These are phyloP conservation scores for Trichoderma gamsii DNA, from an alignment of 495 filamentous ascomycete species.

Conservation along the genomic window DNA sequence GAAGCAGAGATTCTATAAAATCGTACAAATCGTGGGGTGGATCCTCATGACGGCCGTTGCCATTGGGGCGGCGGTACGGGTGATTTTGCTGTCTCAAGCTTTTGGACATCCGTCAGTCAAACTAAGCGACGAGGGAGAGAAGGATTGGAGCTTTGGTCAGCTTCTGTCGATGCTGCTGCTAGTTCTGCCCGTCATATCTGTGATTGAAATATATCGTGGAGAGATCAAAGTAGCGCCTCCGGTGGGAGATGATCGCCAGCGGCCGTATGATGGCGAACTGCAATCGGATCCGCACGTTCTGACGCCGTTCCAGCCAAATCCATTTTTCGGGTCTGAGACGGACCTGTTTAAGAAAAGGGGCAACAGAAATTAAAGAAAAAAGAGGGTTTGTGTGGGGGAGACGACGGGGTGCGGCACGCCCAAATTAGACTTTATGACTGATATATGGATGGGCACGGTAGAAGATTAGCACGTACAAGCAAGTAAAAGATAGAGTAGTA, in stretches of 20 bases:
- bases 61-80: slow-evolving; percentile 43
- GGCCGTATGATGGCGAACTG: slow-evolving; percentile 23
- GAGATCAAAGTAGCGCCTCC: slow-evolving; percentile 39
- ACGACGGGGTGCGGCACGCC: neutral
- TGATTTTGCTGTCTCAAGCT: slow-evolving; percentile 46
- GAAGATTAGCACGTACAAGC: too few relatives aligned
- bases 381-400: neutral
- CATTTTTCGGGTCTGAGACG: slow-evolving; percentile 29
- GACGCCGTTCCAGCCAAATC: slow-evolving; percentile 33
- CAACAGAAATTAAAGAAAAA: neutral
- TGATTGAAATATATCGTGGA: slow-evolving; percentile 50
- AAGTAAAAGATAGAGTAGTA: too few relatives aligned
- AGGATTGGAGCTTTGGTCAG: slow-evolving; percentile 54
- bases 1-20: slow-evolving; percentile 38
- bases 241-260: slow-evolving; percentile 25
- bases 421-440: neutral
- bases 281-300: slow-evolving; percentile 5
- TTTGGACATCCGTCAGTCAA: slow-evolving; percentile 40
- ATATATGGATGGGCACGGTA: neutral
- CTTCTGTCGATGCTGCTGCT: slow-evolving; percentile 48
- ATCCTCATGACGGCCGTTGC: slow-evolving; percentile 44
- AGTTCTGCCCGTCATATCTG: slow-evolving; percentile 46
- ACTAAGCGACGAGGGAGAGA: slow-evolving; percentile 44
- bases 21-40: slow-evolving; percentile 41
- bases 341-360: slow-evolving; percentile 26